Conservation (phyloP, 179 eudicot genomes). For the Spinacia oleracea region DNA sequence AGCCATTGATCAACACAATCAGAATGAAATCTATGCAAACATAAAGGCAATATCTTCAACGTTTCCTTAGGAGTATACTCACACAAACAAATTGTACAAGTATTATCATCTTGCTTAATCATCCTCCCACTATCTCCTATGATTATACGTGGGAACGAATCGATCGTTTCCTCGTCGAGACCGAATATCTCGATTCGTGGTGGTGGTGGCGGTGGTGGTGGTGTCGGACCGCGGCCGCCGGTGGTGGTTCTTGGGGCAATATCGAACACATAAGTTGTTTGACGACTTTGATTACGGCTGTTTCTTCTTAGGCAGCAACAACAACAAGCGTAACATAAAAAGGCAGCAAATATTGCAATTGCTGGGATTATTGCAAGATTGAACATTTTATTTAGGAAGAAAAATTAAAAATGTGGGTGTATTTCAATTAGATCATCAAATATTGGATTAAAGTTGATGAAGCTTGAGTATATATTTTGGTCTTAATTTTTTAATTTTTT, state of each 20-base stretch:
- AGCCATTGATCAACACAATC: conserved; percentile 40
- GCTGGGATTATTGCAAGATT: conserved; percentile 15
- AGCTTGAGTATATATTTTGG: not conserved
- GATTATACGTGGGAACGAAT: conserved; percentile 28
- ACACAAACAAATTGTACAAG: conserved; percentile 30
- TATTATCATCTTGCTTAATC: conserved; percentile 32
- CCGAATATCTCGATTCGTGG: not conserved
- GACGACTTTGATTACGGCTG: not conserved
- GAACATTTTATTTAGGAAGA: not conserved
- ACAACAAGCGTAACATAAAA: conserved; percentile 26
- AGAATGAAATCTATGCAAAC: conserved; percentile 34
- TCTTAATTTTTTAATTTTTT: not conserved
- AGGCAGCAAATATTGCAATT: conserved; percentile 9
- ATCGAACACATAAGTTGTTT: conserved; percentile 8
- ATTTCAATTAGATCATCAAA: not conserved
- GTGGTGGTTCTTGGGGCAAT: not conserved
- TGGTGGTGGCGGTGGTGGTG: conserved; percentile 7
- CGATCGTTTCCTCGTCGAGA: conserved; percentile 30
- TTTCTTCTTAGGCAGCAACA: conserved; percentile 19
- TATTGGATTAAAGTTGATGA: not conserved
- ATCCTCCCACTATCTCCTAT: conserved; percentile 40
- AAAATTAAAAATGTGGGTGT: not conserved
- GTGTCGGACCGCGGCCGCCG: not conserved
- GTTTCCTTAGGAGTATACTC: conserved; percentile 29
- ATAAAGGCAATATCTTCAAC: conserved; percentile 32